Conservation (phyloP, 768 basidiomycete species). For the Leccinellum albellum region DNA sequence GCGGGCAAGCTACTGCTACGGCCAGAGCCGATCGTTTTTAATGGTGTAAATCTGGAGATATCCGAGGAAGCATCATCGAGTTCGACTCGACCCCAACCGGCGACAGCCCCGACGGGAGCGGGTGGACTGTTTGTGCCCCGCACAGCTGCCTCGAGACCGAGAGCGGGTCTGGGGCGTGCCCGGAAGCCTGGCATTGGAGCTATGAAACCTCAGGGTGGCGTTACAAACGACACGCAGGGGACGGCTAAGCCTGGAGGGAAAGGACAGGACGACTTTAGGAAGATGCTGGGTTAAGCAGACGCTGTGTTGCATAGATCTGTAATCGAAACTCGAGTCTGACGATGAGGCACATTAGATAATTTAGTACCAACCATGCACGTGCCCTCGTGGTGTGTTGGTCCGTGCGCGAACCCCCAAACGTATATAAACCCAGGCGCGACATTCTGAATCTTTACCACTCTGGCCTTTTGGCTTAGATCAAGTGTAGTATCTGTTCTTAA, state of each 20-base stretch:
- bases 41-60: conserved; percentile 56
- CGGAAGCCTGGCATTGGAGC: conserved; percentile 37
- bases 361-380: neutral
- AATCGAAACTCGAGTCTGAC: neutral
- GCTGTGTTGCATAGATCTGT: neutral
- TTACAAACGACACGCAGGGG: conserved; percentile 8
- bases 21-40: conserved; percentile 68
- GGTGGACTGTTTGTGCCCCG: conserved; percentile 67
- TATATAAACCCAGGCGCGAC: conserved; percentile 11
- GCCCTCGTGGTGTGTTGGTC: conserved; percentile 7
- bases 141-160: conserved; percentile 58
- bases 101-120: conserved; percentile 35
- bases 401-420: conserved; percentile 7
- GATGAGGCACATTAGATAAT: neutral
- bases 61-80: conserved; percentile 47
- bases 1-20: conserved; percentile 75
- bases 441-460: conserved; percentile 19
- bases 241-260: conserved; percentile 16
- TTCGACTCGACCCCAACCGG: conserved; percentile 24
- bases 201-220: conserved; percentile 12
- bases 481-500: conserved; percentile 77
- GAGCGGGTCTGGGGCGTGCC: conserved; percentile 64
- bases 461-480: conserved; percentile 73
- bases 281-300: conserved; percentile 50
- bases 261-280: conserved; percentile 81